phyloP scores from a whole-genome alignment of 306 rosid species.

The Prunus mongolica region DNA sequence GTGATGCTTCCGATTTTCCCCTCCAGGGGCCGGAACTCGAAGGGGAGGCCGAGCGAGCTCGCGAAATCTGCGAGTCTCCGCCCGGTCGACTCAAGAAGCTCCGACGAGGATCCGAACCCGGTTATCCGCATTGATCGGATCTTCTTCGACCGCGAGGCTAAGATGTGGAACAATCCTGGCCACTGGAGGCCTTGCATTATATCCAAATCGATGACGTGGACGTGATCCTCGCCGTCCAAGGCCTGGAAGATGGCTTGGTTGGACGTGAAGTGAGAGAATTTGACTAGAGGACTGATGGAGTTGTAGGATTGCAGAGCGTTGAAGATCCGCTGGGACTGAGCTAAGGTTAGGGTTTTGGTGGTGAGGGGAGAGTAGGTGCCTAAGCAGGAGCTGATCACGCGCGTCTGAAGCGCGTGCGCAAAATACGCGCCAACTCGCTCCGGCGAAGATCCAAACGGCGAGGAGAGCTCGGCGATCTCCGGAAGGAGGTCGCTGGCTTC shows the following conservation, averaged over 20 bases:
- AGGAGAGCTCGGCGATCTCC: conserved; percentile 77
- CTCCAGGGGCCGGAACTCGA: conserved; percentile 79
- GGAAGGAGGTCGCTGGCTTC: conserved; percentile 78
- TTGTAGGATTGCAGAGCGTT: conserved; percentile 84
- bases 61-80: conserved; percentile 91
- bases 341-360: conserved; percentile 40
- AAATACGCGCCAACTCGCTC: conserved; percentile 93
- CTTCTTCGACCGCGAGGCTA: conserved; percentile 72
- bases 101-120: conserved; percentile 90
- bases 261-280: conserved; percentile 97
- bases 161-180: conserved; percentile 98
- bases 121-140: conserved; percentile 86
- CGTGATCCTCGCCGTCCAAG: conserved; percentile 79
- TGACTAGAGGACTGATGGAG: conserved; percentile 77
- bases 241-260: conserved; percentile 97
- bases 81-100: conserved; percentile 77
- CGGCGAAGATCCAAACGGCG: conserved; percentile 86
- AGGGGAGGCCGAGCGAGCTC: conserved; percentile 67
- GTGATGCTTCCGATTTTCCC: conserved; percentile 82
- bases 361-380: conserved; percentile 63
- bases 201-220: conserved; percentile 92
- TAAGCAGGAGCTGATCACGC: conserved; percentile 79
- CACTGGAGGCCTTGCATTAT: conserved; percentile 99
- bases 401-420: conserved; percentile 82
- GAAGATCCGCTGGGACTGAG: conserved; percentile 73